Percentiles rank a stretch among this genome's conserved stretches.
Evolutionary conservation across 2,329 filamentous ascomycete genomes (phyloP).

Genomic region (Cytospora piceicola): DNA sequence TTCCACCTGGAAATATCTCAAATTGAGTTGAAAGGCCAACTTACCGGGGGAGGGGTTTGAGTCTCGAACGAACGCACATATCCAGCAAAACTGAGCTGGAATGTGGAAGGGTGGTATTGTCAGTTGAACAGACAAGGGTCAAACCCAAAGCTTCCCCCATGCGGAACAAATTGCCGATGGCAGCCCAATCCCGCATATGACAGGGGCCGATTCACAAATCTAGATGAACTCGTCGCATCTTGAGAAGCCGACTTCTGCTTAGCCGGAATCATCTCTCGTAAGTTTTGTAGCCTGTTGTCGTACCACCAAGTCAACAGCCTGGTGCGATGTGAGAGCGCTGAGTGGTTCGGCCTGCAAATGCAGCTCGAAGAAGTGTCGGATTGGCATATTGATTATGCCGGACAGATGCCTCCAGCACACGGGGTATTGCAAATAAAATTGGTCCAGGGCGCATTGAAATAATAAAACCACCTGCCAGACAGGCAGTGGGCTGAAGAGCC

Average conservation of each 20-base stretch:
- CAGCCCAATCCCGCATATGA: slow-evolving; percentile 10
- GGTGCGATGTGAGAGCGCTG: background rate
- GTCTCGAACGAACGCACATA: background rate
- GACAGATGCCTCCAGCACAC: background rate
- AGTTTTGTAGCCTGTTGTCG: background rate
- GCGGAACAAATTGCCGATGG: slow-evolving; percentile 7
- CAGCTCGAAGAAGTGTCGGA: background rate
- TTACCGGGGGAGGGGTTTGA: slow-evolving; percentile 8
- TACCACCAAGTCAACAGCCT: background rate
- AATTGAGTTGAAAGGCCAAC: slow-evolving; percentile 17
- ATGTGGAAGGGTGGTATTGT: slow-evolving; percentile 1
- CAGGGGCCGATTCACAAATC: background rate
- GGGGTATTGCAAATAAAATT: background rate
- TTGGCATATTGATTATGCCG: background rate
- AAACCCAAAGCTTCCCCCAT: background rate
- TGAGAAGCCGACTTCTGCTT: slow-evolving; percentile 8
- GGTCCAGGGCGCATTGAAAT: background rate
- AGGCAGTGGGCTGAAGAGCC: slow-evolving; percentile 1
- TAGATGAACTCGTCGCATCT: slow-evolving; percentile 9
- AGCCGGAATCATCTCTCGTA: slow-evolving; percentile 11
- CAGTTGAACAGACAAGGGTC: slow-evolving; percentile 13
- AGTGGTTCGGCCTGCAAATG: background rate
- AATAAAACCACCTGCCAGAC: background rate
- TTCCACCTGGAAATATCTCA: slow-evolving; percentile 5
- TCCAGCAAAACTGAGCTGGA: background rate